Base-by-base conservation (phyloP, 1,139 yeast species). In the Geotrichum cucujoidarum region DNA sequence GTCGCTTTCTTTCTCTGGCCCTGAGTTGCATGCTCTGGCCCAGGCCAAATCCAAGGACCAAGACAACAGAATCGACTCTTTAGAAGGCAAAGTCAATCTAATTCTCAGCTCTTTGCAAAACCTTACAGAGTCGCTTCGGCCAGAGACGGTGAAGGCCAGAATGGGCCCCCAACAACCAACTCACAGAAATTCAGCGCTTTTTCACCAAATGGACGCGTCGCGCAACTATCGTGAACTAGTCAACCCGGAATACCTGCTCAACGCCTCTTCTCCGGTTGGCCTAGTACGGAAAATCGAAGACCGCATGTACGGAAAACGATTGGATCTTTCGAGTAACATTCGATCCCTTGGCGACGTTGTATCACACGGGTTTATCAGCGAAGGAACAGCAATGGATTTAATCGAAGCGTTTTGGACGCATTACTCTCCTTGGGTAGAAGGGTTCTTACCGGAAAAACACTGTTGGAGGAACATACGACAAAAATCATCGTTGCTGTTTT, bases 391-490 rank as follows among this genome's bases (percentile, higher is more conserved):
- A n/a, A 14, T 17, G 4, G 50, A 47, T 17, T 33, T 47, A 14
- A 38, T 47, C 6, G 47, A 43, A 25, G 30, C 18, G 41, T 47
- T 47, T 34, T 47, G 50, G 50, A 32, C 47, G n/a, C 49, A 46
- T 17, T 46, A 46, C 22, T 46, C 49, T 8, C 49, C 45, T 6
- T 46, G 49, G 49, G 42, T 46, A 1, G 39, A 40, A 20, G 49
- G 45, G n/a, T 33, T 46, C n/a, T 17, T 46, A 21, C 45, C 49
- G 6, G 34, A 46, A 3, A 46, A 46, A 18, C 36, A 38, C 17
- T 16, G 11, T 2, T 47, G 50, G 50, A 21, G 47, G 21, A 32
- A 33, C 1, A 47, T 47, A 41, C 32, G 47, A 8, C 8, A 20
- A 16, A 16, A 36, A 32, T 47, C 47, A 7, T 39, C 50, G 13